Evolutionary conservation across 305 asterid species (phyloP), one percentile per base, ranked within the genome.

Genomic region (Fraxinus baroniana): DNA sequence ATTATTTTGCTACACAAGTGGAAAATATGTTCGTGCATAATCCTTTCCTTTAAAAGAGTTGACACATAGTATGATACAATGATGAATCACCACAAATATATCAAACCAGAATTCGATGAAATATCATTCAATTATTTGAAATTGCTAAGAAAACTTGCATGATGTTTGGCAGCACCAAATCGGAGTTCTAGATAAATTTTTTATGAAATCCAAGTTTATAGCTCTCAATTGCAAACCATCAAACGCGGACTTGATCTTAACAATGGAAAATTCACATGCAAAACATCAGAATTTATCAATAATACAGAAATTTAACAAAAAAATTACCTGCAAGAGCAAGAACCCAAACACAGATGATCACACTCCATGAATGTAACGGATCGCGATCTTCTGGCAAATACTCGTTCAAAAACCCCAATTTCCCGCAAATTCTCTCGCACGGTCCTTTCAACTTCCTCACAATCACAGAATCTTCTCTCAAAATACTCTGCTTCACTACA

Each of bases 331-430:
- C 87, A 81, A 92, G 86, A 32, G 90, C 88, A 32, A 95, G 22
- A 57, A 91, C 41, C 41, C 84, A 82, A 75, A 95, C 97, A 32
- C 84, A 88, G 78, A 87, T 83, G 36, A 95, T 90, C n/a, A 94
- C 92, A 30, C 87, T 86, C 98, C 98, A 95, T 35, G 93, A 84
- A 81, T 91, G 94, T 72, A 88, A 81, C 22, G 98, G 98, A 90
- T 95, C 98, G 39, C 98, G 98, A 92, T 95, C 98, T 85, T 95
- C 98, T 0, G 98, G 98, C 76, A 95, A 81, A 78, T 91, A 95
- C 30, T 90, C 92, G 78, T 95, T 95, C 88, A 94, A 73, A 78
- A 93, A 92, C 72, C 89, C 90, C 90, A 97, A 87, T 80, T 87
- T 91, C 82, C 82, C 72, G 57, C 86, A 83, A 32, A 89, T 76